A percentile compares a stretch with the other conserved stretches of the same genome.
Conservation (phyloP, 352 stramenopile genomes). For the Phytophthora cryptogea region DNA sequence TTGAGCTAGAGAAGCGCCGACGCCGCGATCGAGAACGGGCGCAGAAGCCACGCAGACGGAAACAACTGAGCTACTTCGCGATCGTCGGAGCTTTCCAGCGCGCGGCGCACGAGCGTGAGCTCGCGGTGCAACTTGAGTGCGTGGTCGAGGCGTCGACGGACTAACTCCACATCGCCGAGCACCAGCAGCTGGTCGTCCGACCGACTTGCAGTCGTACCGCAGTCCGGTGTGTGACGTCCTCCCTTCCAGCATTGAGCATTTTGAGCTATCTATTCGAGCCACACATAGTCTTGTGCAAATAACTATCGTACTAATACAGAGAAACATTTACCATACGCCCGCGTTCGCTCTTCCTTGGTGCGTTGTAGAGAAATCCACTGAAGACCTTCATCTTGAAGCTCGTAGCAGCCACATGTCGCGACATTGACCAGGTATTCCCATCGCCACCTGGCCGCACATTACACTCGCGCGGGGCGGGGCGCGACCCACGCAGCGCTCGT, state of each 20-base stretch:
- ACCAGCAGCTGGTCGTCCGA: constrained; percentile 26
- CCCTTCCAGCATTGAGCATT: constrained; percentile 27
- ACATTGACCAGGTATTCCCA: constrained; percentile 13
- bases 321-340: constrained; percentile 24
- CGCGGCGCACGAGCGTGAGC: constrained; percentile 66
- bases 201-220: background rate
- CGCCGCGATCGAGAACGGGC: constrained; percentile 52
- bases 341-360: constrained; percentile 3
- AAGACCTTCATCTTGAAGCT: background rate
- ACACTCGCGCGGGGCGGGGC: constrained; percentile 17
- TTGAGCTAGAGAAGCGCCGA: constrained; percentile 69
- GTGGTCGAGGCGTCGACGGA: constrained; percentile 40
- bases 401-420: constrained; percentile 17
- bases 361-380: constrained; percentile 13
- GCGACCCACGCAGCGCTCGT: constrained; percentile 2
- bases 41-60: constrained; percentile 53
- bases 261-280: constrained; percentile 49
- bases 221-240: background rate
- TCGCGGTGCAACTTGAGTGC: constrained; percentile 45
- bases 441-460: constrained; percentile 15
- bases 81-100: constrained; percentile 83
- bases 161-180: constrained; percentile 21
- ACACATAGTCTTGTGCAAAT: constrained; percentile 45
- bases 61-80: constrained; percentile 81
- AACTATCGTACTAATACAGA: constrained; percentile 49